These are phyloP conservation scores for Chalciporus chontae DNA, from an alignment of 768 basidiomycete genomes.

Conservation along the genomic window DNA sequence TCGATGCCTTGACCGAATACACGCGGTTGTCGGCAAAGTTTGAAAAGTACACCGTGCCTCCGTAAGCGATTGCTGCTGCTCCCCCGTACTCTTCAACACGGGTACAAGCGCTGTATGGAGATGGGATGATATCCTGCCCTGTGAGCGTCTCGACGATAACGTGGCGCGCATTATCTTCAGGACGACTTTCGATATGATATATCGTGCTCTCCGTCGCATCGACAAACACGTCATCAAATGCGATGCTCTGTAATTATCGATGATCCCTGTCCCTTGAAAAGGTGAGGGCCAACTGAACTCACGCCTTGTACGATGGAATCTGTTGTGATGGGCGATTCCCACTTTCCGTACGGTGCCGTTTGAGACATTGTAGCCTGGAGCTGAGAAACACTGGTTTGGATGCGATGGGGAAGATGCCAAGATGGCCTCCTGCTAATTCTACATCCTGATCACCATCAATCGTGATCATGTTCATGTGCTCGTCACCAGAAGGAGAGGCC, in stretches of 20 bases:
- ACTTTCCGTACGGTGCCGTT: slow-evolving; percentile 53
- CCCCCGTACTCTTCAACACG: slow-evolving; percentile 73
- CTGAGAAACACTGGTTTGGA: no score
- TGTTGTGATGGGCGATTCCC: slow-evolving; percentile 53
- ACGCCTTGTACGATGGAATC: slow-evolving; percentile 45
- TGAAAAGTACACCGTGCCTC: slow-evolving; percentile 53
- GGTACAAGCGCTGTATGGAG: slow-evolving; percentile 49
- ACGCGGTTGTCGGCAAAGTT: slow-evolving; percentile 49
- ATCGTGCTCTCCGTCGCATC: slow-evolving; percentile 43
- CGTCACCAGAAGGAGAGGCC: no score
- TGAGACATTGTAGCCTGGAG: neutral
- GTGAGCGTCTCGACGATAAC: slow-evolving; percentile 49
- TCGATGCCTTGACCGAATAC: slow-evolving; percentile 36
- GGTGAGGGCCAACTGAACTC: neutral
- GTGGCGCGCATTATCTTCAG: slow-evolving; percentile 39
- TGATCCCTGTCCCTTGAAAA: neutral
- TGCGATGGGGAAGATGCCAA: neutral
- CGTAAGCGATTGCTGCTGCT: slow-evolving; percentile 47
- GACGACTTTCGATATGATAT: slow-evolving; percentile 58
- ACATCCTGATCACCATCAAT: no score
- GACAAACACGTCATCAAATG: slow-evolving; percentile 45
- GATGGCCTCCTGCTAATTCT: no score
- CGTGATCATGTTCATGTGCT: no score
- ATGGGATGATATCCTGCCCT: slow-evolving; percentile 45
- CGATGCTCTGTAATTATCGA: slow-evolving; percentile 19